Conservation (phyloP, 2,329 filamentous ascomycete genomes). For the Pseudogymnoascus sp. region DNA sequence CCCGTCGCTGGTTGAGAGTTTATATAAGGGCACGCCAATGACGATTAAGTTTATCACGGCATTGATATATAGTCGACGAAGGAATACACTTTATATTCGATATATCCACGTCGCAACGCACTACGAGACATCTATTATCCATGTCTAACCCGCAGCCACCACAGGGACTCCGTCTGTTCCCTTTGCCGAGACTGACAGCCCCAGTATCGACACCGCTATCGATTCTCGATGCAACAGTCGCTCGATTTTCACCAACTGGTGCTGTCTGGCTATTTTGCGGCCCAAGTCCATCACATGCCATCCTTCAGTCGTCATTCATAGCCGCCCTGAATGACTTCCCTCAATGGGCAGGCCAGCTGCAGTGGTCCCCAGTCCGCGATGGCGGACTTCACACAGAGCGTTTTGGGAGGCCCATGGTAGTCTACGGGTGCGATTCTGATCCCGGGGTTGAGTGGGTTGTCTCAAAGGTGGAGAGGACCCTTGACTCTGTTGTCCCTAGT, state of each 20-base stretch:
- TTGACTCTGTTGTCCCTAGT: conserved; percentile 28
- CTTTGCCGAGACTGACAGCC: background rate
- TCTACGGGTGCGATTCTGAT: conserved; percentile 31
- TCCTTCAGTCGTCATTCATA: conserved; percentile 25
- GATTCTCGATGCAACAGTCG: conserved; percentile 36
- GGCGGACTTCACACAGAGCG: conserved; percentile 28
- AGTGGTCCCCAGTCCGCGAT: conserved; percentile 32
- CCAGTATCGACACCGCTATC: conserved; percentile 26
- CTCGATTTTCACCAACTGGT: conserved; percentile 32
- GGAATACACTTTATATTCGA: background rate
- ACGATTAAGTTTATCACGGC: background rate
- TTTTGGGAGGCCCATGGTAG: conserved; percentile 30
- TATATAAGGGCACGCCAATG: background rate
- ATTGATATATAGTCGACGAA: background rate
- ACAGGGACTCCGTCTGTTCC: background rate
- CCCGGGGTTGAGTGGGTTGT: conserved; percentile 35
- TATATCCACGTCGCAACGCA: background rate
- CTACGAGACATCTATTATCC: background rate
- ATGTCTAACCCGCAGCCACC: background rate
- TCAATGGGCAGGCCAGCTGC: conserved; percentile 4
- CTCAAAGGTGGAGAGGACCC: conserved; percentile 22
- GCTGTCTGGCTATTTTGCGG: conserved; percentile 36
- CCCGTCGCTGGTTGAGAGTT: background rate
- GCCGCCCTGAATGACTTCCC: conserved; percentile 26
- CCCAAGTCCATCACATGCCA: conserved; percentile 9